Conservation (phyloP, 345 rosid genomes). For the Melastoma malabathricum region DNA sequence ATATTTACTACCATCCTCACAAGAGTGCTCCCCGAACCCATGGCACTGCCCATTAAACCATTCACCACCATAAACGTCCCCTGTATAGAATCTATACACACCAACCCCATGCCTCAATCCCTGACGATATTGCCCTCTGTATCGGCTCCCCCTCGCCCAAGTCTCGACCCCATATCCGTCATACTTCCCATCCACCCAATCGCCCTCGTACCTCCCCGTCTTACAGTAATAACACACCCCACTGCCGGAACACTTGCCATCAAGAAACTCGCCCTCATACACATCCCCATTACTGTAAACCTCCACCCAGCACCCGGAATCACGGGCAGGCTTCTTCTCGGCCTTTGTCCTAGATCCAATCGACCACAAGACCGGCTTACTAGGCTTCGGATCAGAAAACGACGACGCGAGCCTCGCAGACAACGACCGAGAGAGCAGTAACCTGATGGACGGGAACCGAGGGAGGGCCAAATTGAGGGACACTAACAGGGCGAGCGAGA, state of each 20-base stretch:
- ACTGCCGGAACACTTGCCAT: conserved; percentile 66
- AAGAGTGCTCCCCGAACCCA: conserved; percentile 67
- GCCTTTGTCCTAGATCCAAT: conserved; percentile 57
- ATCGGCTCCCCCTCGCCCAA: conserved; percentile 81
- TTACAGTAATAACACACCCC: conserved; percentile 63
- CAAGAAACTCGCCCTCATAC: conserved; percentile 75
- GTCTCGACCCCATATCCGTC: conserved; percentile 84
- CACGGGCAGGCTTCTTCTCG: conserved; percentile 22
- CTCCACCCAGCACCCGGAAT: conserved; percentile 60
- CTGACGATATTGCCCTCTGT: conserved; percentile 66
- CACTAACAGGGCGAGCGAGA: conserved; percentile 22
- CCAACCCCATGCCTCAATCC: conserved; percentile 87
- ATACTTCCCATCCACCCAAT: conserved; percentile 73
- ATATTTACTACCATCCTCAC: conserved; percentile 68
- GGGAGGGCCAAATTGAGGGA: conserved; percentile 49
- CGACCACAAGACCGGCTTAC: conserved; percentile 63
- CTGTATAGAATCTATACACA: conserved; percentile 60
- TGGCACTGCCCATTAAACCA: conserved; percentile 88
- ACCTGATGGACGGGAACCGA: conserved; percentile 43
- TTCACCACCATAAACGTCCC: conserved; percentile 79
- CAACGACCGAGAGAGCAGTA: conserved; percentile 43
- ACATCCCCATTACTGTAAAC: conserved; percentile 65
- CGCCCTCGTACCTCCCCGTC: conserved; percentile 77
- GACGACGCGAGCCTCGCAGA: conserved; percentile 31
- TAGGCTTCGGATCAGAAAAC: conserved; percentile 20